Evolutionary conservation across 495 filamentous ascomycete genomes (phyloP), one percentile per base, ranked within the genome.

Genomic region (Podospora didyma): DNA sequence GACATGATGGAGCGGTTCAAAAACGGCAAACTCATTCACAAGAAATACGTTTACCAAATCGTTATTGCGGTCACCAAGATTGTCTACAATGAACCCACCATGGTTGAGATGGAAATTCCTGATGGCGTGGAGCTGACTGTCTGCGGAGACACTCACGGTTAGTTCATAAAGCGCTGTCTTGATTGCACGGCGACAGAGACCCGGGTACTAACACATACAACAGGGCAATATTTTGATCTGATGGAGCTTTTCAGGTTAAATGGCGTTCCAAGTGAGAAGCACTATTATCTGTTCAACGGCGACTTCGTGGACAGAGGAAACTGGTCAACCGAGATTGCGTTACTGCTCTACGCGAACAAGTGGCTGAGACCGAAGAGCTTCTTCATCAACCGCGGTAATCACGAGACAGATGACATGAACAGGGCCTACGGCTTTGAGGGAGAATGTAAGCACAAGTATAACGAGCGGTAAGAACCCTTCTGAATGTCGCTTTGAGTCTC

Each of bases 391-490:
- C 86, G 94, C 49, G 94, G 94, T 59, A 99, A 99, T 73, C 94
- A 99, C 76, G 94, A 99, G 75, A 97, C 94, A 56, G 94, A 99
- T 69, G 94, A 97, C 71, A 99, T 99, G 94, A 99, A 99, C 78
- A 85, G 89, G 68, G 92, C 94, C 23, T 97, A 99, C 67, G 94
- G 94, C 49, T 99, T 99, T 65, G 94, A 97, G 69, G 94, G 95
- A 65, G 94, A 99, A 68, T 97, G 95, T 75, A 91, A 90, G 69
- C 90, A 90, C 56, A 99, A 99, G 74, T 99, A 99, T 73, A 96
- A 86, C 72, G 94, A 99, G 71, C 84, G 88, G 50, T 77, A 62
- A 49, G 69, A 49, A 45, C 3, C 7, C 21, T 12, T 17, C n/a
- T n/a, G 39, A 14, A 42, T 42, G 9, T 42, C n/a, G 39, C 37